Evolutionary conservation across 2,329 filamentous ascomycete species (phyloP).

Genomic region (Colletotrichum sp.): DNA sequence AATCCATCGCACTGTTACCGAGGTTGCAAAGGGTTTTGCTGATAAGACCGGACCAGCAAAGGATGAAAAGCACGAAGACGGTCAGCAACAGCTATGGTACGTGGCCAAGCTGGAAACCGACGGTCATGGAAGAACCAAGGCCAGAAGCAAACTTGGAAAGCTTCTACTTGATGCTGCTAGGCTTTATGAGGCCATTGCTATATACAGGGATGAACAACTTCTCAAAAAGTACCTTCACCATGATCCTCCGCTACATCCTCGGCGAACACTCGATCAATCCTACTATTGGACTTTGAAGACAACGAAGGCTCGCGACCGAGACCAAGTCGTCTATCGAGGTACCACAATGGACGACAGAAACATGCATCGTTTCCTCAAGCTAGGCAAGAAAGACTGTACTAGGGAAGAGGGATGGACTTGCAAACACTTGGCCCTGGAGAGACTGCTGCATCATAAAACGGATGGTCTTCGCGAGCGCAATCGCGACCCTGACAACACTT

Average conservation of each 20-base stretch:
- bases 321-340: constrained; percentile 46
- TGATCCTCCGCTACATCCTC: constrained; percentile 43
- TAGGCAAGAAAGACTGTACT: not conserved
- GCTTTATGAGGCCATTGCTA: constrained; percentile 40
- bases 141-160: constrained; percentile 13
- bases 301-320: constrained; percentile 43
- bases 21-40: not conserved
- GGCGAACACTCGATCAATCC: constrained; percentile 51
- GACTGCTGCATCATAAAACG: no score
- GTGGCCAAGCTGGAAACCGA: constrained; percentile 12
- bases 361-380: constrained; percentile 24
- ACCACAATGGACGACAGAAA: constrained; percentile 30
- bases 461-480: no score
- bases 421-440: no score
- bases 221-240: constrained; percentile 35
- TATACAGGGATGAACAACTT: constrained; percentile 37
- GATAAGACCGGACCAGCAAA: not conserved
- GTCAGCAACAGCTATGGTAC: constrained; percentile 14
- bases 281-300: constrained; percentile 46
- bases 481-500: no score
- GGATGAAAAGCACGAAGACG: not conserved
- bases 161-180: constrained; percentile 35
- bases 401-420: no score
- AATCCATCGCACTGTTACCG: not conserved
- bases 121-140: not conserved